phyloP scores from a whole-genome alignment of 192 early-diverging fungal genomes.

The Rhizophagus clarus region DNA sequence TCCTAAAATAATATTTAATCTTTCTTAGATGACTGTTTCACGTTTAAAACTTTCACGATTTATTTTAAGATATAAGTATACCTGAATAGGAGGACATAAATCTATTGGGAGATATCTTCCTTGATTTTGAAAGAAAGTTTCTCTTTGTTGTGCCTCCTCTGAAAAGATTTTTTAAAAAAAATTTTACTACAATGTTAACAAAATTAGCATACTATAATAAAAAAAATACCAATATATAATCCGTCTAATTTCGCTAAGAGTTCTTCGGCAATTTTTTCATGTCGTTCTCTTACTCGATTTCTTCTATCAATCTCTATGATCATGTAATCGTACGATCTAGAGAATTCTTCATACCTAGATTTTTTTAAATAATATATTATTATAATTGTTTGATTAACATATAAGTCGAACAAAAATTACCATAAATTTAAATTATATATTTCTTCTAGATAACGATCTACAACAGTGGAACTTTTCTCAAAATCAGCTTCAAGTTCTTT shows the following conservation, averaged over 20 bases:
- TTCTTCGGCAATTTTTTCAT: constrained; percentile 31
- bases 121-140: constrained; percentile 23
- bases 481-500: constrained; percentile 30
- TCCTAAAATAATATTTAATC: constrained; percentile 2
- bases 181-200: background rate
- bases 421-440: constrained; percentile 31
- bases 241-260: constrained; percentile 25
- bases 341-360: constrained; percentile 36
- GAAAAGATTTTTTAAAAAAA: background rate
- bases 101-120: constrained; percentile 27
- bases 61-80: background rate
- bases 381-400: background rate
- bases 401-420: background rate
- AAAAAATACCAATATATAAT: constrained; percentile 29
- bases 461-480: constrained; percentile 8
- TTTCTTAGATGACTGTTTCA: background rate
- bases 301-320: constrained; percentile 34
- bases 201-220: background rate
- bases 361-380: background rate
- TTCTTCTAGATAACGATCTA: constrained; percentile 31
- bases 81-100: constrained; percentile 27
- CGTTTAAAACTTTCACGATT: background rate
- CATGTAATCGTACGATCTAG: constrained; percentile 30
- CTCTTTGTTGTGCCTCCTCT: constrained; percentile 25
- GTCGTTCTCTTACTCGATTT: constrained; percentile 21